Evolutionary conservation across 2,329 filamentous ascomycete species (phyloP), one percentile per base, ranked within the genome.

Genomic region (Microcyclospora tardicrescens): DNA sequence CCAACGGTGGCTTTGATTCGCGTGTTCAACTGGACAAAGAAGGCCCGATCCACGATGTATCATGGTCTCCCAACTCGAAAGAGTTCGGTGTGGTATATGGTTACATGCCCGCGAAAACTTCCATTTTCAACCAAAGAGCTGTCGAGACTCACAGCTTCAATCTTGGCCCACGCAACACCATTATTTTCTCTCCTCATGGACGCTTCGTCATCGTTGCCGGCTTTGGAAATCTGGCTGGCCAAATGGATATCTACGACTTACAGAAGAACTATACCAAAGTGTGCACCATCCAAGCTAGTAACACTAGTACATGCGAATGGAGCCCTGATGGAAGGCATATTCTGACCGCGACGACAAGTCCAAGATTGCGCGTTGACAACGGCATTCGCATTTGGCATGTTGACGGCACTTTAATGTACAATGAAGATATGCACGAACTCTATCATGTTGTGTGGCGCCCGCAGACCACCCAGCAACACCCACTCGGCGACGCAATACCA

Each of bases 91-190:
- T 98, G 27, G 80, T 95, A 12, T 98, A 98, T 59, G 91, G 91
- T 44, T 96, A 84, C 63, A 96, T 95, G 86, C 91, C 91, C n/a
- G 84, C 91, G 40, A 96, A 96, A 72, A 91, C 89, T 3, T 95
- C 89, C 50, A 91, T 98, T 51, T 98, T 96, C 75, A 95, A 95
- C 62, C 76, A 81, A 53, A 80, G 84, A 46, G 91, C 84, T 45
- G 74, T 86, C 42, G 71, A 81, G 14, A 81, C 81, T 41, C 84
- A 95, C 64, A 84, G 73, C 43, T 95, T 98, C 64, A 77, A 85
- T 37, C 72, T 95, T 38, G 81, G 71, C 2, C 91, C 91, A 10
- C 81, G 91, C 55, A 98, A 98, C 66, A 96, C 89, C 37, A 91
- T 96, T 56, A 72, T 80, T 37, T 98, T 95, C 66, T 96, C 89